Evolutionary conservation across 2,329 filamentous ascomycete genomes (phyloP), one percentile per base, ranked within the genome.

Genomic region (Proliferodiscus dingleyae): DNA sequence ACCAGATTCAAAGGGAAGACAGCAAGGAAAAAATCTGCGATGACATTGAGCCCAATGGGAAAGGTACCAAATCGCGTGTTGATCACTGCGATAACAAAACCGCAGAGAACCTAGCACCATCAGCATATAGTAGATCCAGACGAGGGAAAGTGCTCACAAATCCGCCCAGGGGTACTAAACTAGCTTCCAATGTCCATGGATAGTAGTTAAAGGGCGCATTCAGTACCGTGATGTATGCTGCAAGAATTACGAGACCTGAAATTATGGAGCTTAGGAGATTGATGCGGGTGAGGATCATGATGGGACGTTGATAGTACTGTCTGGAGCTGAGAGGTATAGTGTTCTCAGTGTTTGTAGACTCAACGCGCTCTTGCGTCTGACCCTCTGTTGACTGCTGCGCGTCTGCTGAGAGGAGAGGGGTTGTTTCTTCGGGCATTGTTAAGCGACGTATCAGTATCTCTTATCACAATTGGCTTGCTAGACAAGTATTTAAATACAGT

Each of bases 361-460:
- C 32, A 10, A 34, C 16, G 32, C 4, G 32, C 19, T 8, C 3
- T n/a, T 6, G 32, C 16, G 2, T 9, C 19, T n/a, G 1, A 34
- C 18, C 30, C 9, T 13, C 4, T n/a, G 32, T 19, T 9, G 13
- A 9, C 19, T 6, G 15, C 5, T n/a, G 9, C 13, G 32, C 16
- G 16, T 34, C 2, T n/a, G 15, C 32, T 15, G 32, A 4, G 16
- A 34, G 32, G 4, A 34, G 16, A 18, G 32, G 32, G 13, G 32
- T 34, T n/a, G 32, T 34, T 34, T 34, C 32, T 21, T 34, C 32
- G 9, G 32, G 13, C 32, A 34, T 34, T n/a, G 13, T 34, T 34
- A 7, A 16, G 15, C 9, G 13, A 19, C 19, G n/a, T n/a, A n/a
- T n/a, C n/a, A n/a, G n/a, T n/a, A n/a, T n/a, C n/a, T n/a, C n/a